Percentiles rank a stretch among this genome's conserved stretches.
Evolutionary conservation across 1,139 yeast genomes (phyloP).

Genomic region (Zygosaccharomyces sapae): DNA sequence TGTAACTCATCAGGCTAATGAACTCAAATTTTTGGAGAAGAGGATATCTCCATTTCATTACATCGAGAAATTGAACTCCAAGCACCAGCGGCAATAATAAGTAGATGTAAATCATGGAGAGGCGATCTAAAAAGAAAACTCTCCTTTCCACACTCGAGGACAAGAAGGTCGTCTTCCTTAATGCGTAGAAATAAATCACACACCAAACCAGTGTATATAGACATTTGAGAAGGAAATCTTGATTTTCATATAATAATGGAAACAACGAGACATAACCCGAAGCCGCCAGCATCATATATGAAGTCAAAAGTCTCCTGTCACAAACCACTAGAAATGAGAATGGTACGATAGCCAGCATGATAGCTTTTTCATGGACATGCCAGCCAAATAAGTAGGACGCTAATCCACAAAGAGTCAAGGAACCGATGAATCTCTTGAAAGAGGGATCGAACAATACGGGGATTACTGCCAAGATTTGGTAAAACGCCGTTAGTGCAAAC

Average conservation of each 20-base stretch:
- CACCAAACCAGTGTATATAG: constrained; percentile 85
- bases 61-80: constrained; percentile 50
- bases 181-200: constrained; percentile 67
- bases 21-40: constrained; percentile 57
- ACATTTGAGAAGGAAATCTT: constrained; percentile 72
- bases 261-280: constrained; percentile 86
- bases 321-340: constrained; percentile 69
- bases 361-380: constrained; percentile 98
- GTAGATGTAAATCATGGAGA: constrained; percentile 61
- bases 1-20: constrained; percentile 71
- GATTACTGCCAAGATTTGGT: constrained; percentile 67
- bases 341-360: constrained; percentile 84
- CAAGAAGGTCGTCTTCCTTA: constrained; percentile 59
- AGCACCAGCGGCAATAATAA: constrained; percentile 65
- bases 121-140: constrained; percentile 64
- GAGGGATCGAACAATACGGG: constrained; percentile 76
- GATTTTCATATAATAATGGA: constrained; percentile 79
- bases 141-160: constrained; percentile 43
- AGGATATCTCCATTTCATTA: constrained; percentile 47
- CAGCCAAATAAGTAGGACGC: constrained; percentile 93
- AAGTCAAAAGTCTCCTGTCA: constrained; percentile 66
- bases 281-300: constrained; percentile 62
- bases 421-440: constrained; percentile 73
- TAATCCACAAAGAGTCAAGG: constrained; percentile 83
- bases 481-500: constrained; percentile 71